phyloP scores from a whole-genome alignment of 495 filamentous ascomycete species.

The Aspergillus sclerotiicarbonarius region DNA sequence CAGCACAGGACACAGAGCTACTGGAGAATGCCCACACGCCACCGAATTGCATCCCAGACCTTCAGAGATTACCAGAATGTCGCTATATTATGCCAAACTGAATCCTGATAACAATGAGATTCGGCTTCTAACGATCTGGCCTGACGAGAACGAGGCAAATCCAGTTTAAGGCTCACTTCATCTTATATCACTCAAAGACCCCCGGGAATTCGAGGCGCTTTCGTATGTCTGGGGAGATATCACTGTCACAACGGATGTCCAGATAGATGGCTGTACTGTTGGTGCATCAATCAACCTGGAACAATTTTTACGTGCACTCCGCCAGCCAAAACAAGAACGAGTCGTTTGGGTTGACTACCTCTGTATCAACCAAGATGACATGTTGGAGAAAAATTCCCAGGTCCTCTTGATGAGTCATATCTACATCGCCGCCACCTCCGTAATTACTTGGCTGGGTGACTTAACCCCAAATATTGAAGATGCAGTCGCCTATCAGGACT shows the following conservation, averaged over 20 bases:
- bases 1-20: too few species aligned
- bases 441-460: slow-evolving; percentile 25
- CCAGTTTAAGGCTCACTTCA: background rate
- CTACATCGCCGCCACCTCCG: slow-evolving; percentile 20
- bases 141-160: background rate
- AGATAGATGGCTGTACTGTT: slow-evolving; percentile 20
- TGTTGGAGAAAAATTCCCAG: slow-evolving; percentile 28
- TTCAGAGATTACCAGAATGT: background rate
- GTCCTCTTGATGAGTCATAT: slow-evolving; percentile 31
- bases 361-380: slow-evolving; percentile 35
- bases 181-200: slow-evolving; percentile 7
- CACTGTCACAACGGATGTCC: slow-evolving; percentile 11
- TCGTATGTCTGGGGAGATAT: slow-evolving; percentile 38
- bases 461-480: slow-evolving; percentile 8
- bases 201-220: slow-evolving; percentile 30
- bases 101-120: slow-evolving; percentile 6
- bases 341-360: slow-evolving; percentile 33
- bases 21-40: too few species aligned
- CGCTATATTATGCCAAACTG: background rate
- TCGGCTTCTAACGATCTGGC: slow-evolving; percentile 4
- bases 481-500: background rate
- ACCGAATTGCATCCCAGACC: background rate
- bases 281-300: slow-evolving; percentile 25
- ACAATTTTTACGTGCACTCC: slow-evolving; percentile 26
- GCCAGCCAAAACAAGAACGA: slow-evolving; percentile 19